A percentile compares a stretch with the other conserved stretches of the same genome.
phyloP scores from a whole-genome alignment of 768 basidiomycete genomes.

The Rubroboletus satanas region DNA sequence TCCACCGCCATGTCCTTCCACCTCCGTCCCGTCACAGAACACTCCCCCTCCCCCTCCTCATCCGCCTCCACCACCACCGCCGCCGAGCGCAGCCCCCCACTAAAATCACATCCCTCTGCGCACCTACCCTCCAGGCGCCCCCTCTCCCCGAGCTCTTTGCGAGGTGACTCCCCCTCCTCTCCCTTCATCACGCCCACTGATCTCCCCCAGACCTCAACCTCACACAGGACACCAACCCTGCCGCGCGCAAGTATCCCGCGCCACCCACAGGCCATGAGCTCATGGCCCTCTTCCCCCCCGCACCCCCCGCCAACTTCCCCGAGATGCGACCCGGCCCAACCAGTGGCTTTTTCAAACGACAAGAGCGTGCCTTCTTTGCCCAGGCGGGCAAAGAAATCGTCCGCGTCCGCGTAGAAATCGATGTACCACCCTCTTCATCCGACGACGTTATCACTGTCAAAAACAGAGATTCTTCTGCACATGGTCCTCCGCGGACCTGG shows the following conservation, averaged over 20 bases:
- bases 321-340: constrained; percentile 63
- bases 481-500: constrained; percentile 27
- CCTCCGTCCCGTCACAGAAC: too few species aligned
- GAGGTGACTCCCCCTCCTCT: constrained; percentile 39
- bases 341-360: constrained; percentile 66
- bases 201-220: constrained; percentile 57
- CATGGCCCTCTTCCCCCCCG: constrained; percentile 79
- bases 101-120: constrained; percentile 17
- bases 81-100: constrained; percentile 39
- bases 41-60: too few species aligned
- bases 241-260: constrained; percentile 60
- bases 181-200: constrained; percentile 12
- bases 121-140: constrained; percentile 46
- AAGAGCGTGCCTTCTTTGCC: constrained; percentile 80
- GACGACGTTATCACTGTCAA: constrained; percentile 27
- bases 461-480: constrained; percentile 23
- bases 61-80: constrained; percentile 46
- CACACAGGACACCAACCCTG: constrained; percentile 45
- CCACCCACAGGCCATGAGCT: constrained; percentile 80
- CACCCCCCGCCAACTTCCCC: constrained; percentile 53
- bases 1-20: too few species aligned
- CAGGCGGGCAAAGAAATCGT: constrained; percentile 76
- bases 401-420: constrained; percentile 68
- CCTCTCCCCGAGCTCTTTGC: constrained; percentile 58
- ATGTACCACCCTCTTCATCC: constrained; percentile 35